Evolutionary conservation across 129 eudicot species (phyloP), one percentile per base, ranked within the genome.

Genomic region (Arctium minus): DNA sequence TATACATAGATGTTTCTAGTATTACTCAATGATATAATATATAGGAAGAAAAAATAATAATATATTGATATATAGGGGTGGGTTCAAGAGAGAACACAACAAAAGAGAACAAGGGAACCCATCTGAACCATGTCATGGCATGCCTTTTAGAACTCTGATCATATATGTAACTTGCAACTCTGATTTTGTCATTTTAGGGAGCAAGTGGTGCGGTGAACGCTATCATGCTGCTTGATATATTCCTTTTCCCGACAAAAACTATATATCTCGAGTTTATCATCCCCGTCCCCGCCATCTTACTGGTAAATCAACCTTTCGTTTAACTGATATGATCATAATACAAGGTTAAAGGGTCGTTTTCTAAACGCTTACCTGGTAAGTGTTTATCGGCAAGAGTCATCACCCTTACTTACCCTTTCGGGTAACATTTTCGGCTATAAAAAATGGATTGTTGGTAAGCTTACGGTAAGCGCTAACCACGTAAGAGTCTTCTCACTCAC

Each of bases 201-300:
- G 93, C 93, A 76, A 92, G 93, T 60, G 97, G 92, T 75, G 97
- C 97, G 40, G 89, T 86, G 80, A 88, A 88, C 79, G 93, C 93
- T 65, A 82, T 89, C 17, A 84, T 94, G 94, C 91, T 94, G 81
- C 97, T 94, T 48, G 94, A 92, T 78, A 92, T 94, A 68, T 94
- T 94, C 75, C 92, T 94, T 32, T 79, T 76, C 78, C 98, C 98
- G 0, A 90, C 40, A 71, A 86, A 78, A 48, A 92, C 90, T 64
- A 67, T 94, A 46, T 87, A 79, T 53, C 76, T 94, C 8, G 92
- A 94, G 75, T 88, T 91, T 46, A 82, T 94, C 37, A 82, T 94
- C 38, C 98, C 98, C 13, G 91, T 94, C 82, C 98, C 98, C 37
- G 98, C 98, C 48, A 76, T 89, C 69, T 86, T 94, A 82, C 73